Base-by-base conservation (phyloP, 2,329 filamentous ascomycete genomes). In the Monosporascus cannonballus region DNA sequence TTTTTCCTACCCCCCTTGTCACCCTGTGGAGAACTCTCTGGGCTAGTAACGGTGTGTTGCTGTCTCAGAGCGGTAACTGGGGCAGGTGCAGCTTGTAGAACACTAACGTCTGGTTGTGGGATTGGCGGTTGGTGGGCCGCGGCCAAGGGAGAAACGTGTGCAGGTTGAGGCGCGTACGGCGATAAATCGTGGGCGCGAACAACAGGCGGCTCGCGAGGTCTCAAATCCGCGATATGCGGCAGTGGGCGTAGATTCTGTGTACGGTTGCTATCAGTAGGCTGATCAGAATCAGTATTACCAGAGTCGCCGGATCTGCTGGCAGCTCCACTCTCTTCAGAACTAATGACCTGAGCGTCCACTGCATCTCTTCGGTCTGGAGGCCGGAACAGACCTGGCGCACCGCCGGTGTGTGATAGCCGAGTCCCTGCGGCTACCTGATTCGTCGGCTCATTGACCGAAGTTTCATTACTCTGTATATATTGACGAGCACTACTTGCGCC, bases 161-260 rank as follows among this genome's bases (percentile, higher is more conserved):
- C 84, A 50, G 89, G 87, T 64, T 89, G 88, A 25, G 89, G 88
- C 49, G 89, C 89, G 64, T 86, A 73, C 42, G 86, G 87, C 37
- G 84, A 85, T 49, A 85, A 81, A 62, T 92, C 85, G 66, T 91
- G 86, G 60, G 84, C 85, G 64, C 84, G 83, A 61, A 92, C 77
- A 53, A 92, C 73, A 50, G 84, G 83, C 56, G 86, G 79, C 49
- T 80, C 71, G 59, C 68, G 74, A 60, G 65, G 69, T 57, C 62
- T 73, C 64, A 65, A 69, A 64, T 64, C 66, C 59, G 68, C 67
- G 65, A 64, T 73, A 61, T 68, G 64, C 54, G 69, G 65, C 58
- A 65, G 69, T 61, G 65, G 67, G 46, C 67, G 65, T 50, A 63
- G 62, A 51, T 61, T 67, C 59, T 69, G 67, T 49, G 67, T 58